These are phyloP conservation scores for Racocetra persica DNA, from an alignment of 371 early-diverging fungal species.

Conservation along the genomic window DNA sequence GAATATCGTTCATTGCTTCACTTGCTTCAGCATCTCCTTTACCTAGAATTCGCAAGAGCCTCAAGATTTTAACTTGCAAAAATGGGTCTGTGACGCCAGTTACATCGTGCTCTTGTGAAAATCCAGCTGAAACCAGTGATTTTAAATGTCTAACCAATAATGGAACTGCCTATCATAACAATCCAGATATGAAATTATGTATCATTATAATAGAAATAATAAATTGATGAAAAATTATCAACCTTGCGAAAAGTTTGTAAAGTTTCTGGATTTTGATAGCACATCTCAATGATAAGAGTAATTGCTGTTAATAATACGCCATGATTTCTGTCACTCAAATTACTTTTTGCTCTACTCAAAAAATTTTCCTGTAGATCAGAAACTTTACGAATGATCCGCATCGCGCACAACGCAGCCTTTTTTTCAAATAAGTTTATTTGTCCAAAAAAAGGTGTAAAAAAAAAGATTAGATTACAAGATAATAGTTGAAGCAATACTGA, in stretches of 20 bases:
- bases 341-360: constrained; percentile 69
- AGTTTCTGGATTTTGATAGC: constrained; percentile 72
- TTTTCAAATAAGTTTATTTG: neutral
- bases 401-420: constrained; percentile 91
- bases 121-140: constrained; percentile 84
- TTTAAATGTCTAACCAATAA: constrained; percentile 88
- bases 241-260: constrained; percentile 75
- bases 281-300: constrained; percentile 93
- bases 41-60: constrained; percentile 89
- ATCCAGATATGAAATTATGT: neutral
- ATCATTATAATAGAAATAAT: neutral
- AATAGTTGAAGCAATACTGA: constrained; percentile 8
- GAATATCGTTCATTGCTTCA: constrained; percentile 95
- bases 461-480: neutral
- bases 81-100: constrained; percentile 97
- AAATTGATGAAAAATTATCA: constrained; percentile 1
- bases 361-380: constrained; percentile 93
- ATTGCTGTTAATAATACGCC: constrained; percentile 93
- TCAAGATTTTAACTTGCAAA: constrained; percentile 93
- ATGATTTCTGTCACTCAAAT: constrained; percentile 93
- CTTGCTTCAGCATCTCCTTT: constrained; percentile 85
- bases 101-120: constrained; percentile 96
- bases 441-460: neutral
- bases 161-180: constrained; percentile 72
- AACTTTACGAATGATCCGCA: constrained; percentile 90